Percentiles rank a stretch among this genome's conserved stretches.
phyloP scores from a whole-genome alignment of 441 rosid genomes.

The Adansonia grandidieri region DNA sequence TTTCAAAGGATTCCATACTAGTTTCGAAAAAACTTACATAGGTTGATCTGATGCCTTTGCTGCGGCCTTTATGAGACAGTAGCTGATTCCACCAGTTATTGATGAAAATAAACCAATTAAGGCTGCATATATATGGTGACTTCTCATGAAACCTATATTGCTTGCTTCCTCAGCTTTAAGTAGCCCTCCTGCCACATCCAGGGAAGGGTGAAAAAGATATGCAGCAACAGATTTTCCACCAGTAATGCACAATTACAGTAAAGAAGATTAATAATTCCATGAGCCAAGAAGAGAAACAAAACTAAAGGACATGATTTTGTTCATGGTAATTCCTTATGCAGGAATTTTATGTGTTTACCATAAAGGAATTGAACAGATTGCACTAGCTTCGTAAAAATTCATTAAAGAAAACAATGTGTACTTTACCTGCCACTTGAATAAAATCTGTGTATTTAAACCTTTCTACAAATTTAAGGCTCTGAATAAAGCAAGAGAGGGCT shows the following conservation, averaged over 20 bases:
- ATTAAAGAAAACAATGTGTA: neutral
- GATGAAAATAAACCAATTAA: conserved; percentile 74
- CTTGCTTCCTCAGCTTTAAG: conserved; percentile 38
- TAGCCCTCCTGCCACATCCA: conserved; percentile 41
- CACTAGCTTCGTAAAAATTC: neutral
- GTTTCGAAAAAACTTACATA: conserved; percentile 54
- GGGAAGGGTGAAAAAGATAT: neutral
- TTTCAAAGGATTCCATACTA: neutral
- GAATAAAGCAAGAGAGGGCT: neutral
- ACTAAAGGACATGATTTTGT: neutral
- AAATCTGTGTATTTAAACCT: neutral
- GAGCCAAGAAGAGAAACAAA: conserved; percentile 10
- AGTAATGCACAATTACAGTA: neutral
- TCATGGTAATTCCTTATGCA: conserved; percentile 7
- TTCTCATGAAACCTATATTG: conserved; percentile 35
- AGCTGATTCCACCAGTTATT: conserved; percentile 79
- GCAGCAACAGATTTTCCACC: neutral
- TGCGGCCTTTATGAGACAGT: conserved; percentile 77
- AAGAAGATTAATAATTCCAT: neutral
- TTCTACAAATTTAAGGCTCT: neutral
- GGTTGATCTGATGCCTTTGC: conserved; percentile 89
- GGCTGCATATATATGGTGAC: conserved; percentile 51
- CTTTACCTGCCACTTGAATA: neutral
- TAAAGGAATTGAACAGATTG: conserved; percentile 4
- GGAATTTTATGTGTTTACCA: neutral